These are phyloP conservation scores for Pseudogymnoascus sp. DNA, from an alignment of 2,329 filamentous ascomycete species.

Conservation along the genomic window DNA sequence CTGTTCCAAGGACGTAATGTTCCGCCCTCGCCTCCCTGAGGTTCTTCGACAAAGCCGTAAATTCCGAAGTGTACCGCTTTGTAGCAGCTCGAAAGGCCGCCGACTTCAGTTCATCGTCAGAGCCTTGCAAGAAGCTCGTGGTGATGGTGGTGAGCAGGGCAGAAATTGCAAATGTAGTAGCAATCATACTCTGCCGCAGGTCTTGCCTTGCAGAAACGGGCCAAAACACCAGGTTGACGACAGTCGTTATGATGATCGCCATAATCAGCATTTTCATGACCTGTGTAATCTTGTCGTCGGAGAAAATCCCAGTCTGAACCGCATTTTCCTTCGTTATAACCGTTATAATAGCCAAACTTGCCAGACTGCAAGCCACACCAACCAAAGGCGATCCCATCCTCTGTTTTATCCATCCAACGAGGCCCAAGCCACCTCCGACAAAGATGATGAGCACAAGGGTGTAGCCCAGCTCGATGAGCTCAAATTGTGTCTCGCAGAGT, in stretches of 20 bases:
- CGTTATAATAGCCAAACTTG: conserved; percentile 82
- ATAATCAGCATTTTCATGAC: conserved; percentile 78
- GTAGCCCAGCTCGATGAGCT: conserved; percentile 66
- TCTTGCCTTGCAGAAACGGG: conserved; percentile 69
- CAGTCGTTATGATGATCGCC: conserved; percentile 63
- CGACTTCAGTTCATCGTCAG: conserved; percentile 67
- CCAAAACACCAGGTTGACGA: conserved; percentile 70
- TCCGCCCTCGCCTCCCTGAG: conserved; percentile 83
- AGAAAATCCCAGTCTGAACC: conserved; percentile 74
- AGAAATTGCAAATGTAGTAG: conserved; percentile 66
- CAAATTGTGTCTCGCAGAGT: conserved; percentile 61
- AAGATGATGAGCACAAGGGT: conserved; percentile 74
- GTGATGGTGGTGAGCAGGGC: conserved; percentile 79
- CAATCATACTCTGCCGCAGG: conserved; percentile 66
- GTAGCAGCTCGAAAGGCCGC: conserved; percentile 56
- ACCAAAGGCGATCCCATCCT: conserved; percentile 70
- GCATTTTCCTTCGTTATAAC: conserved; percentile 87
- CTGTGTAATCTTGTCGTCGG: conserved; percentile 72
- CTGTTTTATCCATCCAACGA: conserved; percentile 84
- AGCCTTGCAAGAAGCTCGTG: conserved; percentile 73
- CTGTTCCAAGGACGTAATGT: conserved; percentile 73
- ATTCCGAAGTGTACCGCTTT: conserved; percentile 57
- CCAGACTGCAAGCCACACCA: conserved; percentile 76
- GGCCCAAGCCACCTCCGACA: conserved; percentile 76
- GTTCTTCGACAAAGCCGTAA: conserved; percentile 66